These are phyloP conservation scores for Heliosperma pusillum DNA, from an alignment of 148 eudicot species.

Conservation along the genomic window DNA sequence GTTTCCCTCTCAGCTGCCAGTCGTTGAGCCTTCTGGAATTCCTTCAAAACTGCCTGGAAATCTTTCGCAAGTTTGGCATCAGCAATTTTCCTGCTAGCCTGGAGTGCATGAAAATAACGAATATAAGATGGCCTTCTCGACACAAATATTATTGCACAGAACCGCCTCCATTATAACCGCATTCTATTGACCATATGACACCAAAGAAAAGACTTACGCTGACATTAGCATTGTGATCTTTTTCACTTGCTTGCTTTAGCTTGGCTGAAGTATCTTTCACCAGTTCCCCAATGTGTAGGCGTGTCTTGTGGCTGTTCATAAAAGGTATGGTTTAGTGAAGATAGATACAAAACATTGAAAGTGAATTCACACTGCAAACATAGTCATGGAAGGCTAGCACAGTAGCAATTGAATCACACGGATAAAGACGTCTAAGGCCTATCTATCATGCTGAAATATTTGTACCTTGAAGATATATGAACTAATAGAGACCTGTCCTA, in stretches of 20 bases:
- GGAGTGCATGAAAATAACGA: constrained; percentile 15
- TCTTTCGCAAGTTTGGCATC: constrained; percentile 94
- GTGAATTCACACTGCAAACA: not conserved
- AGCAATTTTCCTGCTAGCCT: constrained; percentile 78
- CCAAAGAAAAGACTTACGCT: constrained; percentile 45
- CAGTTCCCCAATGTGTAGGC: constrained; percentile 72
- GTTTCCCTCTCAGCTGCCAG: constrained; percentile 92
- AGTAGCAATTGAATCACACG: not conserved
- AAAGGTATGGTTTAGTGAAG: not conserved
- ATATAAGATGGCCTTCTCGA: not conserved
- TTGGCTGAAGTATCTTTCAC: constrained; percentile 85
- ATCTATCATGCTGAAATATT: not conserved
- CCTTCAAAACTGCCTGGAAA: constrained; percentile 75
- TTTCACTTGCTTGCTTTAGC: constrained; percentile 88
- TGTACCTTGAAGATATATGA: not conserved
- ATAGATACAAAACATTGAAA: not conserved
- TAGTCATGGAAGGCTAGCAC: not conserved
- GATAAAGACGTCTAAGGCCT: not conserved
- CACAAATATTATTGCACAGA: not conserved
- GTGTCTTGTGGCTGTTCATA: constrained; percentile 62
- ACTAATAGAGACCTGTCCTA: not conserved
- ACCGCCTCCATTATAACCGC: not conserved
- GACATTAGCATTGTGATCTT: constrained; percentile 60
- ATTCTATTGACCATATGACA: not conserved
- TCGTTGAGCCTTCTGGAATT: constrained; percentile 85